A percentile compares a stretch with the other conserved stretches of the same genome.
Evolutionary conservation across 805 yeast genomes (phyloP).

Genomic region (Candida sithepensis): DNA sequence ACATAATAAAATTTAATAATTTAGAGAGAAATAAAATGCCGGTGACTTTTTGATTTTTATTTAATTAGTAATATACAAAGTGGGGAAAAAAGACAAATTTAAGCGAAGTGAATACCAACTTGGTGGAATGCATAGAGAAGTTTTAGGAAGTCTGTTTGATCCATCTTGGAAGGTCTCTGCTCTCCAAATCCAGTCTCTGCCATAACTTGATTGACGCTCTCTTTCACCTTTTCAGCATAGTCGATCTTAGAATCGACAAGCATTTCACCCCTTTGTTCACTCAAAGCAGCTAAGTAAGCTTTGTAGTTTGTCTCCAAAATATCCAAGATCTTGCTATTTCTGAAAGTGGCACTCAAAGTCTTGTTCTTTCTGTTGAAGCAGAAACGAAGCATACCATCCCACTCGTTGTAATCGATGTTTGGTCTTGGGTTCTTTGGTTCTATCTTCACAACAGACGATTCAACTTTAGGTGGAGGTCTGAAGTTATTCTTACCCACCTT

Average conservation of each 20-base stretch:
- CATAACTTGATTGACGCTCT: slow-evolving; percentile 69
- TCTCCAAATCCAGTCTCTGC: slow-evolving; percentile 77
- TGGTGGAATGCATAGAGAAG: slow-evolving; percentile 91
- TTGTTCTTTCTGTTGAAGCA: slow-evolving; percentile 92
- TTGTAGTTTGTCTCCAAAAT: slow-evolving; percentile 86
- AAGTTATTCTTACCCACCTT: slow-evolving; percentile 96
- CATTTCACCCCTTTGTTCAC: slow-evolving; percentile 46
- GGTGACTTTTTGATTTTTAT: background rate
- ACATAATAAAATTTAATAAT: background rate
- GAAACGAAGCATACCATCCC: slow-evolving; percentile 94
- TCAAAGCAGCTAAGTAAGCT: slow-evolving; percentile 54
- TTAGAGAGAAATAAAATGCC: background rate
- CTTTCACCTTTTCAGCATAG: slow-evolving; percentile 50
- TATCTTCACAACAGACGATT: slow-evolving; percentile 90
- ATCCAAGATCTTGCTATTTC: slow-evolving; percentile 71
- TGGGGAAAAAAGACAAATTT: slow-evolving; percentile 12
- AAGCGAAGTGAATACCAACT: slow-evolving; percentile 95
- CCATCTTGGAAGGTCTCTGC: slow-evolving; percentile 89
- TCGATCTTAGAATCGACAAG: slow-evolving; percentile 41
- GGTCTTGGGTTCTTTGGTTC: slow-evolving; percentile 94
- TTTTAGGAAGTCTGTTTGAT: slow-evolving; percentile 88
- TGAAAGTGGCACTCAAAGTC: slow-evolving; percentile 90
- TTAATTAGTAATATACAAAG: background rate
- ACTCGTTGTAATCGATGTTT: slow-evolving; percentile 87
- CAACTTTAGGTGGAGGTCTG: slow-evolving; percentile 98